These are phyloP conservation scores for Besnoitia besnoiti DNA, from an alignment of 169 alveolate species.

Conservation along the genomic window DNA sequence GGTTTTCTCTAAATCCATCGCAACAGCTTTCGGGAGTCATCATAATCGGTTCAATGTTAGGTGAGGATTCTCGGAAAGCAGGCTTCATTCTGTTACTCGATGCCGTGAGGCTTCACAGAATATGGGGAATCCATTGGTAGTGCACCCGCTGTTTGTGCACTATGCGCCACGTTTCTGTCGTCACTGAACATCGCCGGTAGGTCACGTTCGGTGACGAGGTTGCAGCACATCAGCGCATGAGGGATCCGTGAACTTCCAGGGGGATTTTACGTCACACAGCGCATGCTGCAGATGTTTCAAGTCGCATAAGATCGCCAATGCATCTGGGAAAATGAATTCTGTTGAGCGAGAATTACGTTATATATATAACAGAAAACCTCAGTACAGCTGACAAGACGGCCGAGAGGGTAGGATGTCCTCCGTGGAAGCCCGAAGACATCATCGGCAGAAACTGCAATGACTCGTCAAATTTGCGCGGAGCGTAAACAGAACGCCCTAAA, in stretches of 20 bases:
- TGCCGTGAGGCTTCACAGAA: conserved; percentile 38
- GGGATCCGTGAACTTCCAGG: conserved; percentile 70
- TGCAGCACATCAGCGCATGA: background rate
- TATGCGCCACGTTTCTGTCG: conserved; percentile 66
- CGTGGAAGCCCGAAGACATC: no score
- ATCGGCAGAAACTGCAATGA: background rate
- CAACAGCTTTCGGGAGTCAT: conserved; percentile 83
- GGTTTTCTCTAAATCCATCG: background rate
- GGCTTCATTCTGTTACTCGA: background rate
- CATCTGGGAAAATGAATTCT: background rate
- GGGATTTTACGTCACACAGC: conserved; percentile 91
- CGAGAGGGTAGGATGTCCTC: no score
- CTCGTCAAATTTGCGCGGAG: background rate
- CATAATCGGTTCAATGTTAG: conserved; percentile 86
- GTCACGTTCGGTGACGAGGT: background rate
- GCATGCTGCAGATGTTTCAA: conserved; percentile 94
- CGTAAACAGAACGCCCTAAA: background rate
- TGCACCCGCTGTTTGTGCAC: conserved; percentile 52
- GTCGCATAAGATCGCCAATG: background rate
- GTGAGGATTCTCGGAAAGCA: conserved; percentile 30
- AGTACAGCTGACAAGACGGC: no score
- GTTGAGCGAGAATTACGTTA: no score
- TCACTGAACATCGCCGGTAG: conserved; percentile 73
- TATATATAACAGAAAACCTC: no score
- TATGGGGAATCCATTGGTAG: conserved; percentile 52